Conservation (phyloP, 352 stramenopile genomes). For the Pythium pectinolyticum region DNA sequence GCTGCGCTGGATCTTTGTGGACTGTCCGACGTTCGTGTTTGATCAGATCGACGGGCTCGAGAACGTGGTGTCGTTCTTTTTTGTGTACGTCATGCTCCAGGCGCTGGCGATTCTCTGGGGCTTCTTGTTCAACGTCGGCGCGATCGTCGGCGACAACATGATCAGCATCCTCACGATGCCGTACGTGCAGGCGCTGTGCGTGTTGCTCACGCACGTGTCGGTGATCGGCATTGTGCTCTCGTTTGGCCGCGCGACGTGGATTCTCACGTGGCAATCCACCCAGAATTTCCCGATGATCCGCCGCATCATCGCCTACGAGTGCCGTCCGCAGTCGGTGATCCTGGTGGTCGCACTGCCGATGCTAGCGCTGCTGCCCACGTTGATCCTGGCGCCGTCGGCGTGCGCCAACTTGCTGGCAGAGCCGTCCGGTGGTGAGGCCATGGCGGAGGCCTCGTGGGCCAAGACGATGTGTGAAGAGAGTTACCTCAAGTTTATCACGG, state of each 20-base stretch:
- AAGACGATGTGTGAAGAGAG: slow-evolving; percentile 76
- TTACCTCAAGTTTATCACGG: slow-evolving; percentile 83
- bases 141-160: slow-evolving; percentile 85
- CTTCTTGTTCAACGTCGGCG: slow-evolving; percentile 83
- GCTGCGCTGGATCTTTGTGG: slow-evolving; percentile 61
- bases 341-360: slow-evolving; percentile 72
- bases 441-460: slow-evolving; percentile 31
- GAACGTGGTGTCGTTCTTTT: slow-evolving; percentile 77
- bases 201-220: slow-evolving; percentile 78
- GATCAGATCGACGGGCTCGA: slow-evolving; percentile 45
- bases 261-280: slow-evolving; percentile 87
- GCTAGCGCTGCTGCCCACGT: slow-evolving; percentile 66
- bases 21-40: slow-evolving; percentile 52
- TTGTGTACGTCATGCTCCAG: slow-evolving; percentile 85
- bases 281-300: slow-evolving; percentile 88
- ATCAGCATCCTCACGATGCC: slow-evolving; percentile 85
- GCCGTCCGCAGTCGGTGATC: slow-evolving; percentile 75
- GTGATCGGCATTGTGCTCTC: slow-evolving; percentile 85
- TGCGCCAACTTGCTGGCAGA: slow-evolving; percentile 37
- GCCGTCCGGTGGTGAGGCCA: slow-evolving; percentile 7
- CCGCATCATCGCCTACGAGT: slow-evolving; percentile 79
- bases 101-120: slow-evolving; percentile 84
- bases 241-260: slow-evolving; percentile 84
- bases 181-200: slow-evolving; percentile 67
- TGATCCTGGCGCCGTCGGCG: slow-evolving; percentile 73